Evolutionary conservation across 441 rosid genomes (phyloP).

Genomic region (Adansonia gregorii): DNA sequence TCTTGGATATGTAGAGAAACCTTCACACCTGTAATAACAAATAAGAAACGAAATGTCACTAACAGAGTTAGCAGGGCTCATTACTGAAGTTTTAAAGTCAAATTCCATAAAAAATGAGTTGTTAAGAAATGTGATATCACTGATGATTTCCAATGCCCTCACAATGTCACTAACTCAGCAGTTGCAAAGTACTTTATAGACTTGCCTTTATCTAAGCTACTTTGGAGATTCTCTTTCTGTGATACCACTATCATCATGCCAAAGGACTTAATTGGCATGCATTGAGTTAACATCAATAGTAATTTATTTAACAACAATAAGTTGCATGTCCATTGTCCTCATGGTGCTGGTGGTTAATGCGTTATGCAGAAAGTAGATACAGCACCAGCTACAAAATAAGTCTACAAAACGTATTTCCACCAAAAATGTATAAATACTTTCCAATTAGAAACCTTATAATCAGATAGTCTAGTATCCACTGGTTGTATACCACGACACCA

Average conservation of each 20-base stretch:
- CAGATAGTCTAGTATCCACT: not conserved
- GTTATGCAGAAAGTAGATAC: not conserved
- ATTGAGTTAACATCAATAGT: not conserved
- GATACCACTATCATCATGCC: not conserved
- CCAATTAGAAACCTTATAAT: not conserved
- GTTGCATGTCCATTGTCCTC: not conserved
- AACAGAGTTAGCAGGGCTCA: not conserved
- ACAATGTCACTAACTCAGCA: not conserved
- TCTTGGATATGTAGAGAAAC: conserved; percentile 93
- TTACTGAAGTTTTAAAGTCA: not conserved
- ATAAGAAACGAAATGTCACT: conserved; percentile 17
- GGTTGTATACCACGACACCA: not conserved
- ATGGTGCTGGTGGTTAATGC: not conserved
- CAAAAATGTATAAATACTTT: not conserved
- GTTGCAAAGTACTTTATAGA: not conserved
- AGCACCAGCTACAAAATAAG: not conserved
- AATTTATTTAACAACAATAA: not conserved
- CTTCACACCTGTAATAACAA: conserved; percentile 78
- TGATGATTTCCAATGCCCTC: not conserved
- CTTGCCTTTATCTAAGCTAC: not conserved
- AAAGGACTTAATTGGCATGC: conserved; percentile 10
- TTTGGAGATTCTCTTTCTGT: not conserved
- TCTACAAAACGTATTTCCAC: not conserved
- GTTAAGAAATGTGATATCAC: not conserved
- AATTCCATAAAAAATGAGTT: not conserved